Evolutionary conservation across 1,139 yeast genomes (phyloP).

Genomic region (Debaryomyces subglobosus): DNA sequence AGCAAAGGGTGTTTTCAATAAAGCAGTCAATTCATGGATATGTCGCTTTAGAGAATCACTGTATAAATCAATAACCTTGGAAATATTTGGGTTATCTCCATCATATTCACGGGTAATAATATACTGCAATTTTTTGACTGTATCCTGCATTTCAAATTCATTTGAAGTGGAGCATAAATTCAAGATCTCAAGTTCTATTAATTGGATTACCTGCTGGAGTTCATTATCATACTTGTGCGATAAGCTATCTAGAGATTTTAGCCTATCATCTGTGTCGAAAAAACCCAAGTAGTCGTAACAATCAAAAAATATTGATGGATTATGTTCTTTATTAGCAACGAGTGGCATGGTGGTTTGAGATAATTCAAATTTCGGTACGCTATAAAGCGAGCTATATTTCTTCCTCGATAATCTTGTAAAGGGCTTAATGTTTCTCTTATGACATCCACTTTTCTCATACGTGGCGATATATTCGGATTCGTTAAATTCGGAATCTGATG

Average conservation of each 20-base stretch:
- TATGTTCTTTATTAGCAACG: neutral
- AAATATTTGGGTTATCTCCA: constrained; percentile 6
- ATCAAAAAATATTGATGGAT: constrained; percentile 2
- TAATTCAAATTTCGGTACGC: neutral
- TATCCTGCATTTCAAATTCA: constrained; percentile 2
- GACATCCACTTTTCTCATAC: neutral
- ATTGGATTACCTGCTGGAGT: neutral
- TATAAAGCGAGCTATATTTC: neutral
- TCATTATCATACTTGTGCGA: neutral
- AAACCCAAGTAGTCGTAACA: neutral
- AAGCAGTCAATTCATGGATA: constrained; percentile 1
- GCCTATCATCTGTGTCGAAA: neutral
- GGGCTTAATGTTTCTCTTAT: neutral
- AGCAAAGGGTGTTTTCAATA: neutral
- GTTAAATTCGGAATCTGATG: neutral
- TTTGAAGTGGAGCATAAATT: neutral
- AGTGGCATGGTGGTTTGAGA: neutral
- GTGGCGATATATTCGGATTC: neutral
- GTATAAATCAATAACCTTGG: constrained; percentile 5
- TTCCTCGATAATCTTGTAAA: neutral
- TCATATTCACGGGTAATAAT: constrained; percentile 11
- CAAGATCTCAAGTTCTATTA: constrained; percentile 5
- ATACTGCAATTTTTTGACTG: constrained; percentile 9
- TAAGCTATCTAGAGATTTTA: constrained; percentile 1
- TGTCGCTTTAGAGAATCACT: constrained; percentile 4